These are phyloP conservation scores for Hemileccinum rubropunctum DNA, from an alignment of 768 basidiomycete species.

Conservation along the genomic window DNA sequence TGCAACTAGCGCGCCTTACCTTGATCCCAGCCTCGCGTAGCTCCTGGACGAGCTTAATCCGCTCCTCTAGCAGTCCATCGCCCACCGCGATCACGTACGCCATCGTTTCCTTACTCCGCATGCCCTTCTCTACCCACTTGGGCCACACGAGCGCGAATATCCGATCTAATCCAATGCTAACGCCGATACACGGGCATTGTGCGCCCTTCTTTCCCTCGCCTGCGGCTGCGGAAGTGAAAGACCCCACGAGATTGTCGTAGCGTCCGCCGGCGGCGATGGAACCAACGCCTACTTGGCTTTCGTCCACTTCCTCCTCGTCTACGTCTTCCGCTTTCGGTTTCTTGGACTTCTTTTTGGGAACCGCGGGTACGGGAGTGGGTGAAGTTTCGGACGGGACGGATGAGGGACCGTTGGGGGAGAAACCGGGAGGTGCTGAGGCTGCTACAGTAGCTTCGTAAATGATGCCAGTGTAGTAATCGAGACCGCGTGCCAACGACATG, in stretches of 20 bases:
- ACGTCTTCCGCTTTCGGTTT: conserved; percentile 42
- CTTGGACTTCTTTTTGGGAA: conserved; percentile 39
- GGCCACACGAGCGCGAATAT: conserved; percentile 91
- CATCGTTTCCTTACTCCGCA: conserved; percentile 88
- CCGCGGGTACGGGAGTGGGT: conserved; percentile 9
- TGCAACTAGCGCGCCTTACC: conserved; percentile 37
- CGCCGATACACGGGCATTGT: conserved; percentile 83
- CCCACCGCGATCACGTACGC: conserved; percentile 92
- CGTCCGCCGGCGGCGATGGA: conserved; percentile 98
- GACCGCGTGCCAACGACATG: conserved; percentile 92
- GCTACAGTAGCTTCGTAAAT: conserved; percentile 97
- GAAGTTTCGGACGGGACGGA: conserved; percentile 19
- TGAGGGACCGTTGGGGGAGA: conserved; percentile 52
- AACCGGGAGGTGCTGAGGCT: conserved; percentile 88
- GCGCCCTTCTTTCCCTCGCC: conserved; percentile 67
- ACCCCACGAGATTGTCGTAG: conserved; percentile 92
- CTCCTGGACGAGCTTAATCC: conserved; percentile 75
- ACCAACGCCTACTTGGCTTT: conserved; percentile 93
- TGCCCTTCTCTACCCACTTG: conserved; percentile 75
- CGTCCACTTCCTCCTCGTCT: conserved; percentile 64
- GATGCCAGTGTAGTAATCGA: conserved; percentile 98
- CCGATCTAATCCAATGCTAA: conserved; percentile 90
- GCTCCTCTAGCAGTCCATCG: conserved; percentile 82
- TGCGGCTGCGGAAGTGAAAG: conserved; percentile 83
- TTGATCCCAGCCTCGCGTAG: conserved; percentile 87